phyloP scores from a whole-genome alignment of 768 basidiomycete species.

The Lentinula detonsa region DNA sequence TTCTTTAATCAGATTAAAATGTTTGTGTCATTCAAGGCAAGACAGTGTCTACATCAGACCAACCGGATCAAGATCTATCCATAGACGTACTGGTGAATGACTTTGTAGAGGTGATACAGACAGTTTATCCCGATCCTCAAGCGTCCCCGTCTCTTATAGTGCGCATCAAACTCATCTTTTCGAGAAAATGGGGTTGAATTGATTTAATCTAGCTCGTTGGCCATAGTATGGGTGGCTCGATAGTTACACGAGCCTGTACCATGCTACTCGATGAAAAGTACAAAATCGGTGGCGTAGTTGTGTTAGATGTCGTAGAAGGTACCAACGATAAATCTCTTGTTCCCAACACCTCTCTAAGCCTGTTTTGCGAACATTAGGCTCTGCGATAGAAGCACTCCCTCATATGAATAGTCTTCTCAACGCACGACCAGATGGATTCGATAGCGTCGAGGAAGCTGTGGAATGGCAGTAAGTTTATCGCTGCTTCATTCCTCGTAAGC shows the following conservation, averaged over 20 bases:
- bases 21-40: conserved; percentile 49
- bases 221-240: conserved; percentile 96
- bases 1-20: background rate
- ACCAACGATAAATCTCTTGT: background rate
- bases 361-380: conserved; percentile 41
- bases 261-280: conserved; percentile 63
- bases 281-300: conserved; percentile 68
- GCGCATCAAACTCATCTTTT: conserved; percentile 16
- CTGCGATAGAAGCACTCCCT: conserved; percentile 88
- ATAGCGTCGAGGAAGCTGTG: conserved; percentile 77
- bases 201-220: conserved; percentile 61
- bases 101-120: conserved; percentile 60
- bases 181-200: background rate
- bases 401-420: conserved; percentile 88
- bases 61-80: conserved; percentile 49
- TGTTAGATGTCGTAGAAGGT: conserved; percentile 91
- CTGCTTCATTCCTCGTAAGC: background rate
- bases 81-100: conserved; percentile 71
- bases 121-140: conserved; percentile 61
- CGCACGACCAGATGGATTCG: conserved; percentile 81
- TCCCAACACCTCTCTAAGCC: background rate
- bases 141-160: conserved; percentile 73
- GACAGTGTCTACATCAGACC: conserved; percentile 15
- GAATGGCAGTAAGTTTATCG: conserved; percentile 84
- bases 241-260: conserved; percentile 68